Base-by-base conservation (phyloP, 306 rosid genomes). In the Benincasa hispida region DNA sequence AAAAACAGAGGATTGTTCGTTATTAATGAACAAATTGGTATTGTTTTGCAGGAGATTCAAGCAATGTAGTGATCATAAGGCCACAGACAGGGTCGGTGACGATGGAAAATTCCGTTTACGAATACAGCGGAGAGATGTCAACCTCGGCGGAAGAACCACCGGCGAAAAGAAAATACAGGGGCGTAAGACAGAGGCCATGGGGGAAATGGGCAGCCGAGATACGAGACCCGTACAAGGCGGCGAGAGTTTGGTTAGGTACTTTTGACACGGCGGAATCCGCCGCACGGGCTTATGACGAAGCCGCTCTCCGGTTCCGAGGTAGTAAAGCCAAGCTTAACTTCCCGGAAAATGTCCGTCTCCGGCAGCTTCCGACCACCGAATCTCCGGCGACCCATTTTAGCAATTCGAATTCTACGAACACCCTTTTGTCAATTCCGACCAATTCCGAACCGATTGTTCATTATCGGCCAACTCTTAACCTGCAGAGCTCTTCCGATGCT, bases 131-230 rank as follows among this genome's bases (percentile, higher is more conserved):
- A 58, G 58, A 53, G 42, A 55, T 42, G 7, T 32, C 66, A 48
- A 54, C 51, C 11, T 17, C 37, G 55, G 76, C 75, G n/a, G 61
- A 72, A n/a, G 70, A 83, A 21, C 65, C 80, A 61, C 76, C 72
- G 18, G 28, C 67, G 48, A 81, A 83, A 10, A 83, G 87, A 79
- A 83, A 74, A 83, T 86, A 86, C 83, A 83, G 89, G 77, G 89
- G 89, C 68, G 89, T 86, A 10, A 78, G 87, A 30, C 89, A 86
- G 41, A 76, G 89, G 75, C 87, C 89, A 61, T 86, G 89, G 89
- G 89, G 89, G 0, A 86, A 86, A 76, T 86, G 86, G 85, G 89
- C 89, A 0, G 89, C 89, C 3, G 89, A 86, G 62, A 86, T 86
- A 4, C 77, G 89, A 72, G 87, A 86, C 68, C 89, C 89, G 7